Base-by-base conservation (phyloP, 495 filamentous ascomycete species). In the Trichoderma gamsii region DNA sequence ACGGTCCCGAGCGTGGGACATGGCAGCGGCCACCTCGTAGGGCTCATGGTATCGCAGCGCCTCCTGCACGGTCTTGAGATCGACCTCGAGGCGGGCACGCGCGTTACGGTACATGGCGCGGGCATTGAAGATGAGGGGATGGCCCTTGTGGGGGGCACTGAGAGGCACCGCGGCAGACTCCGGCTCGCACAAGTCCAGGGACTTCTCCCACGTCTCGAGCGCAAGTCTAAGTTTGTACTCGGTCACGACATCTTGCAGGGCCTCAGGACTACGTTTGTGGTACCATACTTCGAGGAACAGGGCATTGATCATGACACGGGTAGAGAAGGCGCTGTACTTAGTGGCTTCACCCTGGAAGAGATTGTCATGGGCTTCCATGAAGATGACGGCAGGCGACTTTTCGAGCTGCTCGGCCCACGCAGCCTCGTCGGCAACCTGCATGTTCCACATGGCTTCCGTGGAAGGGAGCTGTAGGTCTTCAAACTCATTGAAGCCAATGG, bases 251-350 rank as follows among this genome's bases (percentile, higher is more conserved):
- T 97, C 94, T 76, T 97, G 95, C 65, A 97, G 82, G 61, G 93
- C 92, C 78, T 97, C 94, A 52, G 94, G 93, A 78, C 91, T 97
- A 70, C 95, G 91, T 85, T 97, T 97, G 80, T 97, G 92, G 75
- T 93, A 95, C 95, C 94, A 99, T 5, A 99, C 95, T 74, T 97
- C 95, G 68, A 99, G 84, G 85, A 98, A 99, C 68, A 99, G 86
- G 5, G 96, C 93, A 76, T 98, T 99, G 85, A 99, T 99, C 89
- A 99, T 92, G 73, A 98, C 92, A 66, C 95, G 92, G 5, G 96
- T 97, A 3, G 93, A 94, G 77, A 98, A 98, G 12, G 95, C 96
- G 76, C 94, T 97, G 83, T 98, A 99, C 70, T 90, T 90, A 23
- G 92, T 87, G 51, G 89, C 85, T 70, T 97, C 93, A 67, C 93